Conservation (phyloP, 768 basidiomycete species). For the Podaxis rugospora region DNA sequence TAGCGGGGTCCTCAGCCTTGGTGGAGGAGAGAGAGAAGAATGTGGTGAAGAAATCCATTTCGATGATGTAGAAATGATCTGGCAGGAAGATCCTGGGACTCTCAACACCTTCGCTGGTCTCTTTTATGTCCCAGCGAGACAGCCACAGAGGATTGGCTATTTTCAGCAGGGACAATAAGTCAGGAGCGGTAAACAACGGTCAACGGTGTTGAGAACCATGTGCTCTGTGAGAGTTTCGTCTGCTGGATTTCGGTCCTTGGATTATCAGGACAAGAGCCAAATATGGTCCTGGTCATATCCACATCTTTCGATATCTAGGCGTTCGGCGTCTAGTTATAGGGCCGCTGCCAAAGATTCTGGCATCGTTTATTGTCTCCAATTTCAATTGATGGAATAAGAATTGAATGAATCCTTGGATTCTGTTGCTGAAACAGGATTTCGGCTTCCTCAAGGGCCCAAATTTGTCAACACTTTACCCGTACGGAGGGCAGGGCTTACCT, state of each 20-base stretch:
- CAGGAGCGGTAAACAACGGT: not conserved
- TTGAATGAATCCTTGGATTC: not conserved
- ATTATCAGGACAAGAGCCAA: not conserved
- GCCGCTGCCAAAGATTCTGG: not conserved
- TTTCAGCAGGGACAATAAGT: not conserved
- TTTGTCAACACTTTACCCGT: not conserved
- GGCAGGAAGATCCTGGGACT: not conserved
- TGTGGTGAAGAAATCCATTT: slow-evolving; percentile 2
- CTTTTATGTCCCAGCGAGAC: not conserved
- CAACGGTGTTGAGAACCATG: no score
- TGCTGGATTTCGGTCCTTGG: not conserved
- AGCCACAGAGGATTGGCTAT: not conserved
- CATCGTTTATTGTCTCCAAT: not conserved
- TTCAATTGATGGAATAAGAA: not conserved
- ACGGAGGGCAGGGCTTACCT: no score
- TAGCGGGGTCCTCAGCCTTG: not conserved
- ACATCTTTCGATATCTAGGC: not conserved
- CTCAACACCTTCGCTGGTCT: not conserved
- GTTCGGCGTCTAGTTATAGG: not conserved
- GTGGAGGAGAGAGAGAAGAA: not conserved
- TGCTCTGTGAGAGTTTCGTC: no score
- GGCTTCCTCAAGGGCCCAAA: not conserved
- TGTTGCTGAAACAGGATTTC: not conserved
- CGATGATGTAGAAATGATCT: not conserved
- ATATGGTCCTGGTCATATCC: not conserved